phyloP scores from a whole-genome alignment of 2,329 filamentous ascomycete genomes.

The Colletotrichum sp. region DNA sequence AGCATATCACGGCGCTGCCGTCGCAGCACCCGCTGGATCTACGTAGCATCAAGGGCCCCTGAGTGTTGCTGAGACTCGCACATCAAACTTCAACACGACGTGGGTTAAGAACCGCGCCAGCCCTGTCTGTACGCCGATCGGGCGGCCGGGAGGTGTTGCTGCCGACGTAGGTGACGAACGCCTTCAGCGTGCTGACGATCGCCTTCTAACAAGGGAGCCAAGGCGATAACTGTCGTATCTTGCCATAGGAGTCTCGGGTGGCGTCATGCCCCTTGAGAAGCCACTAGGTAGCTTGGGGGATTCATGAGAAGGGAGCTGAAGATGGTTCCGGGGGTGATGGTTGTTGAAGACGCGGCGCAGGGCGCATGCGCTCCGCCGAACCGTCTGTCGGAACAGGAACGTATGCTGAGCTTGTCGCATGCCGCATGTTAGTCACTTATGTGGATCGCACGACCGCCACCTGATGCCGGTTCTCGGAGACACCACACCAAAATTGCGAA shows the following conservation, averaged over 20 bases:
- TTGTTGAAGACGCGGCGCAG: neutral
- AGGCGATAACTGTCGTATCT: neutral
- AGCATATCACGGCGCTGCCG: neutral
- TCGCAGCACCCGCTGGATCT: neutral
- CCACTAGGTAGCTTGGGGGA: neutral
- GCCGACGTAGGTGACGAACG: neutral
- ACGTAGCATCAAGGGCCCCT: neutral
- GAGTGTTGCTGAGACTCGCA: neutral
- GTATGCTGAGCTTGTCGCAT: neutral
- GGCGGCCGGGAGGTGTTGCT: neutral
- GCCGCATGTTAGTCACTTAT: neutral
- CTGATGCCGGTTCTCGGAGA: neutral
- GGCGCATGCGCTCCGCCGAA: neutral
- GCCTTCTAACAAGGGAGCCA: neutral
- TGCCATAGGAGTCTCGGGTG: neutral
- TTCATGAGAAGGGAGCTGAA: neutral
- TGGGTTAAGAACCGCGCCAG: neutral
- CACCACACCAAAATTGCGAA: neutral
- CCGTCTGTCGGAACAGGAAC: neutral
- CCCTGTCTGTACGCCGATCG: neutral
- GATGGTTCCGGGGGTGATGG: neutral
- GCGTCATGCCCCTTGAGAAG: neutral
- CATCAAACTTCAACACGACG: neutral
- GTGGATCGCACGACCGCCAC: neutral
- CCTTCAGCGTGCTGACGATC: neutral